Evolutionary conservation across 192 early-diverging fungal species (phyloP).

Genomic region (Podila minutissima): DNA sequence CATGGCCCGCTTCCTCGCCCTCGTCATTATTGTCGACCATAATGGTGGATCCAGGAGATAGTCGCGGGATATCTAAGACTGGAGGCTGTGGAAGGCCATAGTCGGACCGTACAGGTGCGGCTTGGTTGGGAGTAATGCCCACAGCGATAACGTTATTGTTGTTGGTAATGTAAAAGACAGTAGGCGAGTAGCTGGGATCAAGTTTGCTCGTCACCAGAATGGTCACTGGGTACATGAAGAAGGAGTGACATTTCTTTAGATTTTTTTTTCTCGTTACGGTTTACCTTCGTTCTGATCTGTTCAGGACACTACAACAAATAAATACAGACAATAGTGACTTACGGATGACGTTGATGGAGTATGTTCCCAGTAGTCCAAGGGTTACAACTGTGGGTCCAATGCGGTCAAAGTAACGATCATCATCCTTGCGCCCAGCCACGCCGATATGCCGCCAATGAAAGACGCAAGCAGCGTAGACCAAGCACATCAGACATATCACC

Average conservation of each 20-base stretch:
- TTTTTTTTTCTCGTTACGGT: not conserved
- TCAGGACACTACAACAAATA: not conserved
- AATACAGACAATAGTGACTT: not conserved
- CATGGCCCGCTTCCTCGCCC: not conserved
- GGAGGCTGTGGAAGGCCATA: not conserved
- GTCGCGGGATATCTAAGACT: slow-evolving; percentile 20
- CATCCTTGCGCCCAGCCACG: not conserved
- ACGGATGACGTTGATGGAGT: slow-evolving; percentile 34
- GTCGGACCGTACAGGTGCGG: not conserved
- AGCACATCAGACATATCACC: slow-evolving; percentile 23
- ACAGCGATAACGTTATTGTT: not conserved
- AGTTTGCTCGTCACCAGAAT: slow-evolving; percentile 20
- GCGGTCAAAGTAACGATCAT: slow-evolving; percentile 33
- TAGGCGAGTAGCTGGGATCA: slow-evolving; percentile 7
- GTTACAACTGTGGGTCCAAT: slow-evolving; percentile 38
- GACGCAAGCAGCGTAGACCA: slow-evolving; percentile 7
- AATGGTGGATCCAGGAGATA: slow-evolving; percentile 25
- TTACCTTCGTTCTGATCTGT: too few relatives aligned
- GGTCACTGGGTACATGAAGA: slow-evolving; percentile 24
- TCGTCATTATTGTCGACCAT: slow-evolving; percentile 12
- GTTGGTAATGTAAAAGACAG: slow-evolving; percentile 9
- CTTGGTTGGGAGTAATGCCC: not conserved
- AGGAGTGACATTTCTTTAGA: not conserved
- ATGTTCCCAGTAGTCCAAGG: slow-evolving; percentile 15
- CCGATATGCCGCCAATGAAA: slow-evolving; percentile 44